These are phyloP conservation scores for Graphilbum fragrans DNA, from an alignment of 2,329 filamentous ascomycete species.

Conservation along the genomic window DNA sequence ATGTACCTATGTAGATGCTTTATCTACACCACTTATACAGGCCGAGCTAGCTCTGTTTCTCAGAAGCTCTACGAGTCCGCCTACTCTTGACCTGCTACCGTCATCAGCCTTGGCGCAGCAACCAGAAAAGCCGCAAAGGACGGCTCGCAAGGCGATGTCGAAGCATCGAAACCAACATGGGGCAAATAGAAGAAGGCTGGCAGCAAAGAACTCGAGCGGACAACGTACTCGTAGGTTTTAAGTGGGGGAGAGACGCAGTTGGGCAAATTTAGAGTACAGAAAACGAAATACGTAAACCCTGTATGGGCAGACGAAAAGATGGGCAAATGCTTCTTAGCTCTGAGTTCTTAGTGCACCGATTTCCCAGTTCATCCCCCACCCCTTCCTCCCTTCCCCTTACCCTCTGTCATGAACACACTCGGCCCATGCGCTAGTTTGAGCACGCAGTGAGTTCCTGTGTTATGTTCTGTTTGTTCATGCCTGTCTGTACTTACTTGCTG, in stretches of 20 bases:
- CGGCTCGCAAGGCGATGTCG: background rate
- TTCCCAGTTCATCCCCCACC: background rate
- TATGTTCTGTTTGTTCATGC: no score
- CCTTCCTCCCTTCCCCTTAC: background rate
- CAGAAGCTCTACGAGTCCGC: no score
- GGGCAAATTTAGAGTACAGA: background rate
- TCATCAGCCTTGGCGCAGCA: no score
- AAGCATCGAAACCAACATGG: no score
- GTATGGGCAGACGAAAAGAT: no score
- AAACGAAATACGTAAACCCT: background rate
- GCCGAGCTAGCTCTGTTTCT: no score
- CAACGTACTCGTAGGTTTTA: background rate
- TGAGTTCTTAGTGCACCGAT: background rate
- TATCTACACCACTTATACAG: no score
- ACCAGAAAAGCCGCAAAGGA: no score
- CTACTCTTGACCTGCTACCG: background rate
- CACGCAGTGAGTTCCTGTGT: no score
- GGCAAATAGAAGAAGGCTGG: background rate
- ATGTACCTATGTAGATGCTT: no score
- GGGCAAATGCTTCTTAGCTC: no score
- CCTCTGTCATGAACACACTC: background rate
- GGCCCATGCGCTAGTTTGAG: background rate
- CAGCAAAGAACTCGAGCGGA: background rate
- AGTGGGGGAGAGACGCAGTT: no score
- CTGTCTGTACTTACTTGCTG: background rate